These are phyloP conservation scores for Talaromyces stipitatus DNA, from an alignment of 495 filamentous ascomycete species.

Conservation along the genomic window DNA sequence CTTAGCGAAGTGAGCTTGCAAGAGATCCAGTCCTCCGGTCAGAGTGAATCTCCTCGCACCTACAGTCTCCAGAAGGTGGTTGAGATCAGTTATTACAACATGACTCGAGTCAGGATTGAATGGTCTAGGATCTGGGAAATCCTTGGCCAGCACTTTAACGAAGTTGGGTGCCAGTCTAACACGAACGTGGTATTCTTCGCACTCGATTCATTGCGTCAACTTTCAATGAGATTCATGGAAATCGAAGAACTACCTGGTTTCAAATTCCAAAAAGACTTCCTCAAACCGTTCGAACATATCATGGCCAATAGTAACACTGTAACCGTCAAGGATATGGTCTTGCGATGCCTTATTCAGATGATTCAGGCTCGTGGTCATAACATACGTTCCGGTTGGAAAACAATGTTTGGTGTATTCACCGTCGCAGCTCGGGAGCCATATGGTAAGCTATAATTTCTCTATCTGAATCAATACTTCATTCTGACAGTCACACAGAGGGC, in stretches of 20 bases:
- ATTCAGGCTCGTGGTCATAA: conserved; percentile 93
- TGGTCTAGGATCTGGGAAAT: conserved; percentile 98
- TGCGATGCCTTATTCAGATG: conserved; percentile 98
- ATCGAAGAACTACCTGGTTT: conserved; percentile 96
- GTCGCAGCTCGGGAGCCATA: conserved; percentile 89
- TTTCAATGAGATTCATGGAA: conserved; percentile 98
- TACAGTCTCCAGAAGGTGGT: conserved; percentile 97
- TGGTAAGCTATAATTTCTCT: conserved; percentile 33
- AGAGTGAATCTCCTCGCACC: conserved; percentile 87
- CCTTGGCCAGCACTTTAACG: conserved; percentile 94
- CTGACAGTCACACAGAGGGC: conserved; percentile 52
- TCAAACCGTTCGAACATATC: conserved; percentile 96
- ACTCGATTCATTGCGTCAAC: conserved; percentile 84
- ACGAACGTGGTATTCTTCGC: conserved; percentile 96
- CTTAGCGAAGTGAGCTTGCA: conserved; percentile 97
- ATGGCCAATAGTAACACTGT: conserved; percentile 86
- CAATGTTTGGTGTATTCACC: conserved; percentile 98
- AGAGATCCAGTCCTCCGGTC: conserved; percentile 93
- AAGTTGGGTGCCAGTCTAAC: conserved; percentile 92
- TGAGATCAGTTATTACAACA: conserved; percentile 98
- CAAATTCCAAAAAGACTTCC: conserved; percentile 99
- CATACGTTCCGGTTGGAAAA: conserved; percentile 95
- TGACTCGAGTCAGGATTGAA: conserved; percentile 95
- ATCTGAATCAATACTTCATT: background rate
- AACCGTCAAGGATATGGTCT: conserved; percentile 93